phyloP scores from a whole-genome alignment of 1,139 yeast genomes.

The Protomyces arabidopsidicola region DNA sequence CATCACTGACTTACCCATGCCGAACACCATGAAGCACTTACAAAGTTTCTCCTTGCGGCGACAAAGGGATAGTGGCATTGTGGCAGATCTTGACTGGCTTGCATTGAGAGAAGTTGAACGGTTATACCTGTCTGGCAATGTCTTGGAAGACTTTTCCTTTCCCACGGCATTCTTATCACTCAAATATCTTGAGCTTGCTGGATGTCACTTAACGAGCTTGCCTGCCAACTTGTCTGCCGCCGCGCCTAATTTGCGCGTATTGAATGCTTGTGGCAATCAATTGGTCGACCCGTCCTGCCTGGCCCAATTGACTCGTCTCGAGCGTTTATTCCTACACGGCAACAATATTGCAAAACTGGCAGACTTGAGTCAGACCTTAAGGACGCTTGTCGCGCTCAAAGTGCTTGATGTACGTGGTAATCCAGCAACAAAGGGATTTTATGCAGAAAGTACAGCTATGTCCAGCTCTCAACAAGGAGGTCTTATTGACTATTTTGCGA shows the following conservation, averaged over 20 bases:
- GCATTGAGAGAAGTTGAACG: slow-evolving; percentile 35
- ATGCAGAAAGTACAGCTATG: slow-evolving; percentile 26
- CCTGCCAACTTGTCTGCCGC: slow-evolving; percentile 36
- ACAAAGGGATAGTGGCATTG: slow-evolving; percentile 21
- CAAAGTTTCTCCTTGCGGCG: slow-evolving; percentile 33
- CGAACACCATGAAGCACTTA: slow-evolving; percentile 28
- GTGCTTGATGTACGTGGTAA: slow-evolving; percentile 39
- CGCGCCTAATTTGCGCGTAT: slow-evolving; percentile 38
- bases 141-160: slow-evolving; percentile 32
- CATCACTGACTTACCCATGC: slow-evolving; percentile 30
- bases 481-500: slow-evolving; percentile 18
- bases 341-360: slow-evolving; percentile 36
- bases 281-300: slow-evolving; percentile 36
- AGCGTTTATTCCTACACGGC: slow-evolving; percentile 37
- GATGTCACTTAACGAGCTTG: slow-evolving; percentile 35
- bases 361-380: slow-evolving; percentile 34
- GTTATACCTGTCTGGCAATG: slow-evolving; percentile 36
- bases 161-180: slow-evolving; percentile 38
- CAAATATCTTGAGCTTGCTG: slow-evolving; percentile 39
- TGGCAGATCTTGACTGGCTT: background rate
- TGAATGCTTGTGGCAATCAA: slow-evolving; percentile 40
- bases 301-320: slow-evolving; percentile 37
- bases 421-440: slow-evolving; percentile 38
- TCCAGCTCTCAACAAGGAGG: background rate
- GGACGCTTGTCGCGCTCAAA: slow-evolving; percentile 34